These are phyloP conservation scores for Vickermania ingenoplastis DNA, from an alignment of 208 protist species.

Conservation along the genomic window DNA sequence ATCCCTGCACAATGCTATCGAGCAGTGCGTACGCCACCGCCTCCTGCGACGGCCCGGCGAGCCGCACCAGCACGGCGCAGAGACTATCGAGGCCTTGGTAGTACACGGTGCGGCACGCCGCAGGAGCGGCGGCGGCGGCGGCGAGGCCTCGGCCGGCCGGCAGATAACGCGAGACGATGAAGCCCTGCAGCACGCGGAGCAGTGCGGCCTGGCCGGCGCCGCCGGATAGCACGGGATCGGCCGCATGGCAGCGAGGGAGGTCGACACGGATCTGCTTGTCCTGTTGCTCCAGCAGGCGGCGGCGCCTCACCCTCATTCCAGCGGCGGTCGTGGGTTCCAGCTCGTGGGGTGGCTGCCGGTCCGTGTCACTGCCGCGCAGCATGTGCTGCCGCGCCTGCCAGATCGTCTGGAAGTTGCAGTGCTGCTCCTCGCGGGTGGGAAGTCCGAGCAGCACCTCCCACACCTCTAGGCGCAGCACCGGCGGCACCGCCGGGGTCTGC, in stretches of 20 bases:
- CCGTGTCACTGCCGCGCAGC: background rate
- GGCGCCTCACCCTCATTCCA: background rate
- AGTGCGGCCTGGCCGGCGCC: conserved; percentile 64
- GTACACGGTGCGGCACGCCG: conserved; percentile 32
- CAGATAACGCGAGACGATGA: background rate
- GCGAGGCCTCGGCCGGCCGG: background rate
- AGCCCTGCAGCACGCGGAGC: conserved; percentile 71
- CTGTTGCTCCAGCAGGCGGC: conserved; percentile 6
- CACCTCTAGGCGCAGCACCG: conserved; percentile 70
- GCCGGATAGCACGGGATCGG: conserved; percentile 77
- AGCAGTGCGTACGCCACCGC: conserved; percentile 74
- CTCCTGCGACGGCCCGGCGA: conserved; percentile 44
- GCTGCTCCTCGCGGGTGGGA: conserved; percentile 20
- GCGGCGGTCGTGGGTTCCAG: background rate
- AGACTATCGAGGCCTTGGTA: conserved; percentile 94
- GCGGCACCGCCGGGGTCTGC: conserved; percentile 37
- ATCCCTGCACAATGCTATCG: conserved; percentile 64
- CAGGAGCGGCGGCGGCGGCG: background rate
- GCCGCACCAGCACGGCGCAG: conserved; percentile 74
- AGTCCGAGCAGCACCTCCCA: conserved; percentile 87
- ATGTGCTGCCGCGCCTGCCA: background rate
- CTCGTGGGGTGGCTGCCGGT: background rate
- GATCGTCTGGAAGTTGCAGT: background rate
- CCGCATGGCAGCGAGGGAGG: conserved; percentile 93
- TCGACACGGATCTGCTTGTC: conserved; percentile 92